Percentiles rank a stretch among this genome's conserved stretches.
Conservation (phyloP, 1,139 yeast genomes). For the Yarrowia galli region DNA sequence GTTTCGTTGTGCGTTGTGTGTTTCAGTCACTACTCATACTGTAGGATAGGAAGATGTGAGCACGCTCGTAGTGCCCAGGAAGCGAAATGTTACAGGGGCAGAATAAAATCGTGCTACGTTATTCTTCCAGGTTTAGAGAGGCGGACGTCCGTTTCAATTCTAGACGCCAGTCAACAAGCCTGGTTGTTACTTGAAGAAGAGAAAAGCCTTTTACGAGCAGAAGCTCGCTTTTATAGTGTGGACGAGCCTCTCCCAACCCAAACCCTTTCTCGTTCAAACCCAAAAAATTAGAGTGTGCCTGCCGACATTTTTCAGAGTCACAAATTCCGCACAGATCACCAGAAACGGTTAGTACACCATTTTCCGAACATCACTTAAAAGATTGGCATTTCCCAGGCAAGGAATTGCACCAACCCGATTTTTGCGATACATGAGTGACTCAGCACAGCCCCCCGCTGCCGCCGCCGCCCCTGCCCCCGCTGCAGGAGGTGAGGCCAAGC, state of each 20-base stretch:
- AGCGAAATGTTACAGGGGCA: conserved; percentile 32
- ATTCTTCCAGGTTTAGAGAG: conserved; percentile 46
- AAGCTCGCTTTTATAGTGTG: not conserved
- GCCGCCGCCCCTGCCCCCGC: conserved; percentile 25
- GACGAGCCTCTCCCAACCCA: not conserved
- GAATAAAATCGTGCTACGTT: conserved; percentile 38
- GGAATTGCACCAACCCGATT: conserved; percentile 29
- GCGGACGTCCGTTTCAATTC: conserved; percentile 42
- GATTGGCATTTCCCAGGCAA: conserved; percentile 25
- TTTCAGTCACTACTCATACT: no score
- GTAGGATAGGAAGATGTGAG: conserved; percentile 5
- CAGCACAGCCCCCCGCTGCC: conserved; percentile 15
- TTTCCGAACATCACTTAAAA: conserved; percentile 21
- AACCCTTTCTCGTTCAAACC: conserved; percentile 23
- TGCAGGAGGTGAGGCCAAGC: conserved; percentile 12
- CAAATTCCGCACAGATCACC: not conserved
- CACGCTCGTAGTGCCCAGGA: conserved; percentile 33
- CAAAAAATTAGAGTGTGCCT: not conserved
- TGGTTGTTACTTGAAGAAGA: conserved; percentile 41
- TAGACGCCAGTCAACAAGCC: conserved; percentile 45
- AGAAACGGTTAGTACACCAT: conserved; percentile 23
- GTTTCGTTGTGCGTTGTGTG: no score
- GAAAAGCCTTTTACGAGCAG: no score
- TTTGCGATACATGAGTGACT: conserved; percentile 31
- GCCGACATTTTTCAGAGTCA: conserved; percentile 20